Base-by-base conservation (phyloP, 1,139 yeast genomes). In the Zhuliangozyma parablackwelliae region DNA sequence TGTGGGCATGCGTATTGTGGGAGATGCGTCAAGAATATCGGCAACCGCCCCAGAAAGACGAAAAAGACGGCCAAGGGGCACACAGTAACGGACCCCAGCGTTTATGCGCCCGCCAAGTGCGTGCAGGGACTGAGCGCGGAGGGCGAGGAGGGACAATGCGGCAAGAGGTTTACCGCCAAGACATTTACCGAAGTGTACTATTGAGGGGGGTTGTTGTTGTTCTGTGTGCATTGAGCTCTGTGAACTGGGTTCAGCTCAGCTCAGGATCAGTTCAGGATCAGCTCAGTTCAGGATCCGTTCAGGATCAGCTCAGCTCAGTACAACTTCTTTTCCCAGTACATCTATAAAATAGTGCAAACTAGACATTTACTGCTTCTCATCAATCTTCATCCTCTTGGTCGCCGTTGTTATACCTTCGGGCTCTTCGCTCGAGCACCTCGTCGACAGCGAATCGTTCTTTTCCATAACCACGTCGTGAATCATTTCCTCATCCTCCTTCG, bases 1-100 rank as follows among this genome's bases (percentile, higher is more conserved):
- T 89, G 97, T 63, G 96, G 96, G 0, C 97, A 89, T 61, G 74
- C 82, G 1, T 89, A 77, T 54, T 89, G 97, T 58, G 96, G 96
- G 2, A 61, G 92, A 36, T 89, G 96, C 61, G 85, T 83, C 13
- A 76, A 75, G 48, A 72, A 72, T 45, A 78, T 82, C 13, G 73
- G 71, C 3, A 68, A 62, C 39, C 53, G 73, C 38, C 66, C 70
- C 1, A 36, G 56, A 29, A 40, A 40, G 12, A 48, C 44, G 27
- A 50, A 48, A 30, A 43, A 41, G 7, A 39, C 48, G n/a, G 33
- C 36, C 2, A 31, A 34, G 21, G 44, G 44, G 7, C 39, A 56
- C 11, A 57, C 62, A 27, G 72, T 76, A 27, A 61, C 59, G 3
- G 72, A 75, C 45, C 80, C 81, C 1, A 42, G 37, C 26, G 54